Conservation (phyloP, 2,329 filamentous ascomycete genomes). For the Fusarium sp. region DNA sequence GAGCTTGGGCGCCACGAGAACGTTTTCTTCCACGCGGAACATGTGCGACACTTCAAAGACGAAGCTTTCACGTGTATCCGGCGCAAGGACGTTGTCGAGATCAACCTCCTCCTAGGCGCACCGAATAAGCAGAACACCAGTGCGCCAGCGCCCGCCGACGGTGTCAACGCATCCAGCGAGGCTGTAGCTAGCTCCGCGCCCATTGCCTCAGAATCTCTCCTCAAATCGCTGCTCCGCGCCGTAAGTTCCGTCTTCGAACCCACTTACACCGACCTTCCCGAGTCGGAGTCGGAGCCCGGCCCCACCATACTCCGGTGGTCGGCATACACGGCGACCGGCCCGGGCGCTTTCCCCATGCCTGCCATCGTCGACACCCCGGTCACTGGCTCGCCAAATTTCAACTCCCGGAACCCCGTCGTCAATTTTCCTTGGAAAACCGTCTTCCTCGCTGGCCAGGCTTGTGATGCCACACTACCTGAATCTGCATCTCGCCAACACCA, state of each 20-base stretch:
- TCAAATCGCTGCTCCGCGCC: constrained; percentile 64
- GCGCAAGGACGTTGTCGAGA: constrained; percentile 80
- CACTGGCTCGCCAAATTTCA: constrained; percentile 60
- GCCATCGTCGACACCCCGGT: constrained; percentile 72
- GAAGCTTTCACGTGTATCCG: constrained; percentile 87
- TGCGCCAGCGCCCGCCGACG: constrained; percentile 32
- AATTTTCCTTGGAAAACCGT: constrained; percentile 78
- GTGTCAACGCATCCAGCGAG: constrained; percentile 35
- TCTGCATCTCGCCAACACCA: constrained; percentile 73
- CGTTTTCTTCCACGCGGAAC: constrained; percentile 83
- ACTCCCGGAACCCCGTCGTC: constrained; percentile 53
- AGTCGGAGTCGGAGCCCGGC: constrained; percentile 50
- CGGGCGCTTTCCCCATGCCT: constrained; percentile 79
- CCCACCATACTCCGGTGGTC: constrained; percentile 65
- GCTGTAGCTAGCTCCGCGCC: constrained; percentile 23
- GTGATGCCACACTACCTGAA: constrained; percentile 71
- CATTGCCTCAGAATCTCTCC: constrained; percentile 57
- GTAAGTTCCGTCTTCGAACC: constrained; percentile 63
- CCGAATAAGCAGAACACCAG: constrained; percentile 48
- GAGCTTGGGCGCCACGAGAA: constrained; percentile 90
- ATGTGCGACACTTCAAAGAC: constrained; percentile 83
- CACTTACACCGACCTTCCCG: constrained; percentile 50
- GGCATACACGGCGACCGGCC: constrained; percentile 68
- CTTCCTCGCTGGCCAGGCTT: constrained; percentile 80
- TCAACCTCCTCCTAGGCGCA: constrained; percentile 71